Evolutionary conservation across 352 stramenopile species (phyloP).

Genomic region (Pythium apleroticum): DNA sequence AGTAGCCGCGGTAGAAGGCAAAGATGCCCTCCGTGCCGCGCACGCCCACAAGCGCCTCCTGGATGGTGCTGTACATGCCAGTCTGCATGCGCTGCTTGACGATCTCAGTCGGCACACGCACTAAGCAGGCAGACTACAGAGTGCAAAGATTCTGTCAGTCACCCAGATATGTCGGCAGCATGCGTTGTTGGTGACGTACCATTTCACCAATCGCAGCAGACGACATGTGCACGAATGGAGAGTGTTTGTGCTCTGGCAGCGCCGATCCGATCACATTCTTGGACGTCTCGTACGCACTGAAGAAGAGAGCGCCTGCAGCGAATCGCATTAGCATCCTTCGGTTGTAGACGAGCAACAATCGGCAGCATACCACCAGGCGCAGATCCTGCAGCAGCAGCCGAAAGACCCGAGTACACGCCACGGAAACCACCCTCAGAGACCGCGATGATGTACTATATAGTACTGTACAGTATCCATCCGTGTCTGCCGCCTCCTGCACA

Average conservation of each 20-base stretch:
- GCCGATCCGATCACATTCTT: slow-evolving; percentile 70
- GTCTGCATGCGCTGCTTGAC: slow-evolving; percentile 99
- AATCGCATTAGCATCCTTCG: neutral
- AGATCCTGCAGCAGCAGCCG: slow-evolving; percentile 88
- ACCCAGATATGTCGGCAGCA: too few species aligned
- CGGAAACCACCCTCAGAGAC: too few species aligned
- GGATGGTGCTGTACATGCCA: slow-evolving; percentile 78
- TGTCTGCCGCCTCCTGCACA: neutral
- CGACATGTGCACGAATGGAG: slow-evolving; percentile 93
- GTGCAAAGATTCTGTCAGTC: neutral
- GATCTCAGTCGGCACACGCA: slow-evolving; percentile 99
- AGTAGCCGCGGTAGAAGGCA: slow-evolving; percentile 97
- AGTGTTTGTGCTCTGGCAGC: slow-evolving; percentile 72
- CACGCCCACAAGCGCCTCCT: slow-evolving; percentile 75
- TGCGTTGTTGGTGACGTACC: slow-evolving; percentile 41
- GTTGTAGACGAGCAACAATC: neutral
- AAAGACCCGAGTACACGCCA: slow-evolving; percentile 48
- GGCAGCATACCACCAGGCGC: slow-evolving; percentile 77
- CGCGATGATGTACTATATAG: too few species aligned
- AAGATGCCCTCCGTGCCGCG: slow-evolving; percentile 66
- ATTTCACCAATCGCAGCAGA: slow-evolving; percentile 95
- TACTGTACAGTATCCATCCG: slow-evolving; percentile 2
- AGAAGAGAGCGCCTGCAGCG: slow-evolving; percentile 80
- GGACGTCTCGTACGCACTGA: slow-evolving; percentile 89
- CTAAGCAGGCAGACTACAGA: slow-evolving; percentile 91